Base-by-base conservation (phyloP, 2,329 filamentous ascomycete genomes). In the Cladosporium sphaerospermum region DNA sequence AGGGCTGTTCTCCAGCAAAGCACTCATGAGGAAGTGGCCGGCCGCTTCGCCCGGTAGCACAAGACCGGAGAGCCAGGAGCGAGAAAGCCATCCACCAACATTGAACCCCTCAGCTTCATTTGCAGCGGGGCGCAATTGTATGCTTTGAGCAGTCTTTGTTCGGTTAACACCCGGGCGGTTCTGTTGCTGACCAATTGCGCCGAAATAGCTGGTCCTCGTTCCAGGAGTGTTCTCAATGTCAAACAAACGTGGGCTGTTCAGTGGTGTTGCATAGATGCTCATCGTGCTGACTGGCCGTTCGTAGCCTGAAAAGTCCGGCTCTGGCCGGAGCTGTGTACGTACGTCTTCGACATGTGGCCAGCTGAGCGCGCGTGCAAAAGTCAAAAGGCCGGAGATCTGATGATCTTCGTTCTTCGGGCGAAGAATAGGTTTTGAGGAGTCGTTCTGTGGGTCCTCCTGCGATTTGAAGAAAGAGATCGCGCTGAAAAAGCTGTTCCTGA, bases 21-120 rank as follows among this genome's bases (percentile, higher is more conserved):
- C 78, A 2, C 74, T 75, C 33, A 83, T 78, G n/a, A 83, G 68
- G 23, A 81, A 71, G 53, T 81, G 75, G 37, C 71, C 74, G 16
- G 78, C 75, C 3, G 72, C 62, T 58, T 79, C 75, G 3, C 79
- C 79, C 0, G 80, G 79, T 36, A 81, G 62, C 1, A 81, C 69
- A 18, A 82, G 66, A 0, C 78, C 79, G 1, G 77, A 76, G 0
- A 82, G 68, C 69, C 76, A 82, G 7, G 75, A 76, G 28, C 78
- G 73, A 48, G 76, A 79, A 3, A 81, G 69, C 78, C 78, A 82
- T 34, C 59, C 57, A 13, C 59, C 57, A 6, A 58, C 56, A 10
- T 59, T 51, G 47, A 58, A 57, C 9, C 42, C 52, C 7, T 43
- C 52, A 13, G 45, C n/a, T 16, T 47, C 40, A 18, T 14, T 53